These are phyloP conservation scores for Cucumis hystrix DNA, from an alignment of 306 rosid species.

Conservation along the genomic window DNA sequence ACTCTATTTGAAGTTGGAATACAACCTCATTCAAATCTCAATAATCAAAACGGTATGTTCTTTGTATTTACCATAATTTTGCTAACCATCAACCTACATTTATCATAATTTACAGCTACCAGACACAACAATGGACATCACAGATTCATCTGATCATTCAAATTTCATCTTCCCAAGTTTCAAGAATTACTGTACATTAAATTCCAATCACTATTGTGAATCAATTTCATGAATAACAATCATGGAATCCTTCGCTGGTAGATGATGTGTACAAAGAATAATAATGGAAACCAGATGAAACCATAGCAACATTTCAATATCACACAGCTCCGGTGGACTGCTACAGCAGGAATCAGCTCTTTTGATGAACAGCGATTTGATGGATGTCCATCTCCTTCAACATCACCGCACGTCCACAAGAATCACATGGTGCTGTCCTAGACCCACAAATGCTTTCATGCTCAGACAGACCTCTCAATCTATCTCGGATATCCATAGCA, in stretches of 20 bases:
- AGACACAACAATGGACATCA: too few relatives aligned
- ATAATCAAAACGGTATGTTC: too few relatives aligned
- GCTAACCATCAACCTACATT: too few relatives aligned
- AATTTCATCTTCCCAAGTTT: background rate
- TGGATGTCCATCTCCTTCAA: conserved; percentile 97
- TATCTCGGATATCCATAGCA: conserved; percentile 62
- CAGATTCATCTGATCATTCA: too few relatives aligned
- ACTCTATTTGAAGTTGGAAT: too few relatives aligned
- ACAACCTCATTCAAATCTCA: too few relatives aligned
- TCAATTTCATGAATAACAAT: background rate
- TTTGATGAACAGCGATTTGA: conserved; percentile 86
- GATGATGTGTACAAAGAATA: background rate
- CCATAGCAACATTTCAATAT: background rate
- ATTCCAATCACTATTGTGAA: background rate
- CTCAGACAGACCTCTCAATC: conserved; percentile 70
- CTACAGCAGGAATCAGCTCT: conserved; percentile 23
- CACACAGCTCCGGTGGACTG: background rate
- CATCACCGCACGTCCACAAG: conserved; percentile 97
- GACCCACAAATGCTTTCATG: conserved; percentile 97
- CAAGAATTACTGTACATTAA: background rate
- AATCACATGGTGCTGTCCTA: conserved; percentile 86
- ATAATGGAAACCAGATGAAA: background rate
- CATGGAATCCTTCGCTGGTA: background rate
- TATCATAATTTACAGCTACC: too few relatives aligned
- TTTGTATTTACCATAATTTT: too few relatives aligned